A percentile compares a stretch with the other conserved stretches of the same genome.
These are phyloP conservation scores for Talaromyces liani DNA, from an alignment of 495 filamentous ascomycete genomes.

Conservation along the genomic window DNA sequence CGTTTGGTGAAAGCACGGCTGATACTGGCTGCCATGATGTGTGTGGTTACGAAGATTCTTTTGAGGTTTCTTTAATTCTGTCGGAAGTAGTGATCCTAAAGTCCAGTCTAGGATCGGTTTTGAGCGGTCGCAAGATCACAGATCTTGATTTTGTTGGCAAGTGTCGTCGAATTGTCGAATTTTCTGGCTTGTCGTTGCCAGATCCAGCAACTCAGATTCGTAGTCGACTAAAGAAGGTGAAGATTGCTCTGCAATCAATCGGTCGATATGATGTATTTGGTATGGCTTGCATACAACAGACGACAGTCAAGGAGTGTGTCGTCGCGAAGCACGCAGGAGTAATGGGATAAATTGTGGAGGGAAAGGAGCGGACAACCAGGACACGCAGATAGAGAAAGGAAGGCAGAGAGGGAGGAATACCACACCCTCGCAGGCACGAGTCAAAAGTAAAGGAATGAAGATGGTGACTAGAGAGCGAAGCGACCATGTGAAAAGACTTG, in stretches of 20 bases:
- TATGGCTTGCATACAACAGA: not conserved
- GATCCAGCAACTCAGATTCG: not conserved
- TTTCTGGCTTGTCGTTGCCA: not conserved
- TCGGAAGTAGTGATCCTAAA: not conserved
- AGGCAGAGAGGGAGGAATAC: constrained; percentile 16
- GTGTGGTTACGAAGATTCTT: not conserved
- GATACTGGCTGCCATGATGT: constrained; percentile 38
- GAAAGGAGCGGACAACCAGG: constrained; percentile 35
- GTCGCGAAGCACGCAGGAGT: not conserved
- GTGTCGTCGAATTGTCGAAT: not conserved
- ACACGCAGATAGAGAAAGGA: constrained; percentile 23
- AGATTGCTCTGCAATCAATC: constrained; percentile 7
- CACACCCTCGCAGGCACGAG: constrained; percentile 19
- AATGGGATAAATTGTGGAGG: constrained; percentile 8
- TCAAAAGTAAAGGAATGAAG: constrained; percentile 33
- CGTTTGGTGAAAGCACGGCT: constrained; percentile 62
- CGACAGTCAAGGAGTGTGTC: constrained; percentile 3
- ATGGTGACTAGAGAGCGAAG: constrained; percentile 18
- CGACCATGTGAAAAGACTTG: constrained; percentile 17
- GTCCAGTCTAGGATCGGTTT: constrained; percentile 1
- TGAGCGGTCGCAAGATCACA: constrained; percentile 3
- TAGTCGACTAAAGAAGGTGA: not conserved
- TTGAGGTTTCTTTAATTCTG: not conserved
- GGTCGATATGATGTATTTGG: not conserved
- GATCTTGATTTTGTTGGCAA: not conserved